Evolutionary conservation across 257 asterid genomes (phyloP).

Genomic region (Capsicum rhomboideum): DNA sequence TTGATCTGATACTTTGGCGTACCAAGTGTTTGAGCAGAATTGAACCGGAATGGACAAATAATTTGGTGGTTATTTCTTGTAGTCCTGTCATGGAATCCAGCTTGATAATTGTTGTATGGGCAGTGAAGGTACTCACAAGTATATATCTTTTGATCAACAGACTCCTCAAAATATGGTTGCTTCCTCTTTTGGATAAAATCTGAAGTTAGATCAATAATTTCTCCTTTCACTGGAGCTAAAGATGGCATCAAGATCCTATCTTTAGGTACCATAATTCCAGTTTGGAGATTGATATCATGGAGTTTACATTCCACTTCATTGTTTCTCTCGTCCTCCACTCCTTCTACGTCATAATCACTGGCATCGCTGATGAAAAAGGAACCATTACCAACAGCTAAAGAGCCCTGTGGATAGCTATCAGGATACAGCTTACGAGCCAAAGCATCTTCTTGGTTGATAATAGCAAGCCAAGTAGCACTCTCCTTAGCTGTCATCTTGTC

Average conservation of each 20-base stretch:
- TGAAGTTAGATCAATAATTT: conserved; percentile 28
- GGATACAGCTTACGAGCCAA: conserved; percentile 28
- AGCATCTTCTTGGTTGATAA: conserved; percentile 47
- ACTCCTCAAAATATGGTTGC: conserved; percentile 21
- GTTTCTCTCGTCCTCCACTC: conserved; percentile 23
- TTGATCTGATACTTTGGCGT: conserved; percentile 20
- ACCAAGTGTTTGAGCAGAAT: conserved; percentile 10
- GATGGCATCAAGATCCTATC: conserved; percentile 8
- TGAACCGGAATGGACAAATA: conserved; percentile 33
- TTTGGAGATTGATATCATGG: conserved; percentile 17
- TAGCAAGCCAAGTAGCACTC: conserved; percentile 48
- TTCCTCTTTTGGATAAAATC: conserved; percentile 38
- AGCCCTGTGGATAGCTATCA: conserved; percentile 13
- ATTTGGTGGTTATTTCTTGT: conserved; percentile 51
- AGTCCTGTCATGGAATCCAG: conserved; percentile 39
- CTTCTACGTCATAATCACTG: conserved; percentile 49
- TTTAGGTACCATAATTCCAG: conserved; percentile 9
- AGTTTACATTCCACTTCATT: conserved; percentile 28
- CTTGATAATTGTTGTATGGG: conserved; percentile 38
- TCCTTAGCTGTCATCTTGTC: conserved; percentile 58
- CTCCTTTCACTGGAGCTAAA: conserved; percentile 38
- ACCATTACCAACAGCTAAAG: conserved; percentile 19
- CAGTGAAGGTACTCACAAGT: conserved; percentile 46
- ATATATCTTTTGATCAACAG: conserved; percentile 17
- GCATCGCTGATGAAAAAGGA: conserved; percentile 18